Evolutionary conservation across 352 stramenopile genomes (phyloP), one percentile per base, ranked within the genome.

Genomic region (Globisporangium acanthophoron): DNA sequence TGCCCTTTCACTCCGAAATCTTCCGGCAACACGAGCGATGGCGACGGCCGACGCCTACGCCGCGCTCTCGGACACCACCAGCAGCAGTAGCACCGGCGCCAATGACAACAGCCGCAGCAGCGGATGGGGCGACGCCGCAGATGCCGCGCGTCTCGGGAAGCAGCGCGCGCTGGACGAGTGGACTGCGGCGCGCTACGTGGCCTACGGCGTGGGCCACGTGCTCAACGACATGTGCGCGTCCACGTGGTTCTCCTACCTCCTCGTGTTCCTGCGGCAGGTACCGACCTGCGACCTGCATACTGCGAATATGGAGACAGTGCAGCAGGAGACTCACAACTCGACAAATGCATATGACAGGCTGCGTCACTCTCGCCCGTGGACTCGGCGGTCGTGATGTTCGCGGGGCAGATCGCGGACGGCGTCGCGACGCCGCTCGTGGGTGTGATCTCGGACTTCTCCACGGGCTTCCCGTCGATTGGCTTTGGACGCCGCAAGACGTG

Each of bases 221-320:
- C 74, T 92, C 11, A 94, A 94, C 62, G 85, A 94, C 65, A 92
- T 94, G 84, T 94, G 85, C 62, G 85, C 85, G 24, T 89, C 81
- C 49, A 91, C 80, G 54, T 94, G 85, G 85, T 94, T 94, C 71
- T 90, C 78, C 18, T 94, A 94, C 62, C 66, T 94, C 41, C 79
- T 94, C 40, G 81, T 93, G 13, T 94, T 92, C 64, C 67, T 93
- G 46, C 71, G 77, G 4, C 64, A 86, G 50, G 71, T 74, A 44
- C 39, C 41, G 9, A 39, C 12, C 18, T 33, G 8, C 3, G n/a
- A 7, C 4, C 21, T 48, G 29, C 45, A 21, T 16, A 15, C 41
- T 44, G 27, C 18, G 40, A 40, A 9, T 49, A 41, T 37, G 3
- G 31, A 5, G 21, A 24, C 33, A 39, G 9, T 39, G 33, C 33